Conservation (phyloP, 371 early-diverging fungal species). For the Mucor lusitanicus region DNA sequence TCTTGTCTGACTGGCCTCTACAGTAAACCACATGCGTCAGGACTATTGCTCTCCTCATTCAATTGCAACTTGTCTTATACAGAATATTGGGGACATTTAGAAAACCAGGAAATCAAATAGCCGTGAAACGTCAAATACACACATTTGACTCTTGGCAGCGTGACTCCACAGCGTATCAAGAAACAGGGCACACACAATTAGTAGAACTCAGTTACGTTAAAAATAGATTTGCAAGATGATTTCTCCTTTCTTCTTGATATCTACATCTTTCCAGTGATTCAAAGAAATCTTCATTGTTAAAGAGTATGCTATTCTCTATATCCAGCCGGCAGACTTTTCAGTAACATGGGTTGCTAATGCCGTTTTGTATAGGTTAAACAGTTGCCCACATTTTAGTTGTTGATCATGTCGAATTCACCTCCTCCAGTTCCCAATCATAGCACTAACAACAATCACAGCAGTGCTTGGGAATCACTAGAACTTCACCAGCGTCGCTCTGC, state of each 20-base stretch:
- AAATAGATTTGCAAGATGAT: not conserved
- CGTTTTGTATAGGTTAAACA: not conserved
- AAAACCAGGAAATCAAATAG: not conserved
- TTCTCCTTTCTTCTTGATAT: not conserved
- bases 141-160: not conserved
- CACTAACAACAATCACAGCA: not conserved
- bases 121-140: not conserved
- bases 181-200: not conserved
- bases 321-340: not conserved
- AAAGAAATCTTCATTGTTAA: not conserved
- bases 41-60: not conserved
- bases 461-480: conserved; percentile 8
- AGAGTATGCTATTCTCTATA: not conserved
- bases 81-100: not conserved
- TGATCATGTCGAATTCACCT: conserved; percentile 1
- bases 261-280: not conserved
- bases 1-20: not conserved
- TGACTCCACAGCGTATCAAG: not conserved
- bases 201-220: not conserved
- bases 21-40: not conserved
- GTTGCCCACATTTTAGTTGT: not conserved
- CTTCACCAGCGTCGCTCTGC: conserved; percentile 2
- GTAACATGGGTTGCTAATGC: not conserved
- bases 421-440: conserved; percentile 9
- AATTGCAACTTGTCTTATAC: not conserved